Evolutionary conservation across 495 filamentous ascomycete genomes (phyloP), one percentile per base, ranked within the genome.

Genomic region (Penicillium malachiteum): DNA sequence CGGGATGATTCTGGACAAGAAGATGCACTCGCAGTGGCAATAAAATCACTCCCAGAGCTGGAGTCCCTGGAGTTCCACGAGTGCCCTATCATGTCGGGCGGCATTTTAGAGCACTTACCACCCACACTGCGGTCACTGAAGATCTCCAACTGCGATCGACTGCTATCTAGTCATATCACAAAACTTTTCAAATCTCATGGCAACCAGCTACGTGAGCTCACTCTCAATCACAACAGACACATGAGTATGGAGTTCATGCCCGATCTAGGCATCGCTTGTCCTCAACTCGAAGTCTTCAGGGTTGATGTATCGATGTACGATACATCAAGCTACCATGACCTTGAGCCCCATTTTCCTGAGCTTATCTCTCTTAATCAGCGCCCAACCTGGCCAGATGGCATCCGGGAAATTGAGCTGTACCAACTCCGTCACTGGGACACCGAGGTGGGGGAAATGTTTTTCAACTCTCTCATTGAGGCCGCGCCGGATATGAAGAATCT

Each of bases 291-390:
- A 62, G 74, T 75, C 6, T 75, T 96, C 21, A 80, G 79, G 45
- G 83, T 91, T 78, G 88, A 95, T 56, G 71, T 94, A 14, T 84
- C 82, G 10, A 90, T 88, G 52, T 82, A 79, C 64, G 82, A 80
- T 54, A 61, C 64, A n/a, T 76, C 78, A 17, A 79, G 70, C 30
- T 87, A 78, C 64, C 78, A 81, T 46, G 87, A 93, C 56, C 81
- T 85, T 0, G 84, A 90, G 32, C 89, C 90, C 2, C 79, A 81
- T 49, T 96, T 89, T 56, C 71, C 82, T 0, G 68, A 79, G 0
- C 75, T 96, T 12, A 75, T 96, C 12, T 59, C 62, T 11, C 63
- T 71, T 3, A 71, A 74, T 5, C 79, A 93, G 55, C 68, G 84
- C 9, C 91, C 92, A 0, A 80, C 78, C 0, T 96, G 92, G 92